Conservation (phyloP, 2,329 filamentous ascomycete species). For the Penicillium decumbens region DNA sequence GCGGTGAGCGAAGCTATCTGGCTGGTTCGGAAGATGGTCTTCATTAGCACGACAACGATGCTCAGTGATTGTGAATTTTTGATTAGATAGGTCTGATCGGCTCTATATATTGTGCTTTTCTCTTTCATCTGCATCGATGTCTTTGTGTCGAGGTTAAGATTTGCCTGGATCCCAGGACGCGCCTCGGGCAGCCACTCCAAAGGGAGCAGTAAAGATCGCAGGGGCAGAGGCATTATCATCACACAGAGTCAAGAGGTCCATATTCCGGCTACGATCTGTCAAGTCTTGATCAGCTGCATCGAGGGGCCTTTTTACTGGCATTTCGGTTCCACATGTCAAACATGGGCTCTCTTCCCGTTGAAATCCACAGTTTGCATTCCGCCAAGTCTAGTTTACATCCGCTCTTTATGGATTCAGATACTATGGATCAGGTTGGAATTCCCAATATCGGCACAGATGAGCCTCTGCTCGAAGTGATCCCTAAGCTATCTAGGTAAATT, state of each 20-base stretch:
- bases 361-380: background rate
- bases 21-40: background rate
- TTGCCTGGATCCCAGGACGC: background rate
- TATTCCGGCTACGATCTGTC: background rate
- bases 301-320: background rate
- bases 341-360: background rate
- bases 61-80: background rate
- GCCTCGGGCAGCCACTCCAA: background rate
- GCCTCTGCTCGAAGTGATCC: constrained; percentile 36
- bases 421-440: constrained; percentile 27
- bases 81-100: background rate
- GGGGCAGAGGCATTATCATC: background rate
- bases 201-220: background rate
- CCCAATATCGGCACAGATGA: constrained; percentile 42
- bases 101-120: background rate
- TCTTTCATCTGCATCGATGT: background rate
- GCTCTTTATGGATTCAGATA: constrained; percentile 5
- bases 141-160: background rate
- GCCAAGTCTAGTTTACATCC: background rate
- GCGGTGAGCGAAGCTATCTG: constrained; percentile 16
- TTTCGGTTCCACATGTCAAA: background rate
- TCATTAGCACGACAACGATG: background rate
- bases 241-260: background rate
- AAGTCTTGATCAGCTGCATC: background rate
- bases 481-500: constrained; percentile 38